Base-by-base conservation (phyloP, 1,284 basidiomycete genomes). In the Tetrapyrgos nigripes region DNA sequence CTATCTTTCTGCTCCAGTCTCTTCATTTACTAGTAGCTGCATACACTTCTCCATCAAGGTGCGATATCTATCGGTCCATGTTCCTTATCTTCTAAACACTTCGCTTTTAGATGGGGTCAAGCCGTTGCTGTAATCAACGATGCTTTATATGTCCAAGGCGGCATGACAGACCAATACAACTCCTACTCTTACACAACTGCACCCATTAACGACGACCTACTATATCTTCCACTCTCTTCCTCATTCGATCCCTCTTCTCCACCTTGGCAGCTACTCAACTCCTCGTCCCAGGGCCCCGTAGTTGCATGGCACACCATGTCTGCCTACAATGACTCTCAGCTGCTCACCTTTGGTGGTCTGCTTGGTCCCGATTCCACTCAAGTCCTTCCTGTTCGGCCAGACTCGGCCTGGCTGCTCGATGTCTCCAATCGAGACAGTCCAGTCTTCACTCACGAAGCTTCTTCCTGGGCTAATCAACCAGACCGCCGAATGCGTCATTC, bases 251-350 rank as follows among this genome's bases (percentile, higher is more conserved):
- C 81, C 6, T 76, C 80, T 1, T 81, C 82, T 2, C 86, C 92
- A 0, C 89, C 92, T 13, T 92, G 91, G 90, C 65, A 79, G 56
- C 79, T 85, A 62, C 62, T 88, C 59, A 77, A 76, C 59, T 76
- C 82, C 2, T 71, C 73, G 27, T 70, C 78, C 0, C 78, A 82
- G 57, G 84, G 83, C 0, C 91, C 91, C 6, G 73, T 83, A 5
- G 78, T 93, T 17, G 84, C 90, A n/a, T 95, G 92, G 89, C 90
- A 94, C 67, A 87, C 89, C 1, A 73, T 94, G 35, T 89, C 90
- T 9, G 83, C 87, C 3, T 82, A 86, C 73, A 84, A 84, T 58
- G 72, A 73, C 4, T 74, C 83, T 9, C 68, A 78, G 21, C 64
- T 87, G 1, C 78, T 96, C 2, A 71, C 87, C 11, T 92, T 94